Base-by-base conservation (phyloP, 2,329 filamentous ascomycete species). In the Diaporthe sp. region DNA sequence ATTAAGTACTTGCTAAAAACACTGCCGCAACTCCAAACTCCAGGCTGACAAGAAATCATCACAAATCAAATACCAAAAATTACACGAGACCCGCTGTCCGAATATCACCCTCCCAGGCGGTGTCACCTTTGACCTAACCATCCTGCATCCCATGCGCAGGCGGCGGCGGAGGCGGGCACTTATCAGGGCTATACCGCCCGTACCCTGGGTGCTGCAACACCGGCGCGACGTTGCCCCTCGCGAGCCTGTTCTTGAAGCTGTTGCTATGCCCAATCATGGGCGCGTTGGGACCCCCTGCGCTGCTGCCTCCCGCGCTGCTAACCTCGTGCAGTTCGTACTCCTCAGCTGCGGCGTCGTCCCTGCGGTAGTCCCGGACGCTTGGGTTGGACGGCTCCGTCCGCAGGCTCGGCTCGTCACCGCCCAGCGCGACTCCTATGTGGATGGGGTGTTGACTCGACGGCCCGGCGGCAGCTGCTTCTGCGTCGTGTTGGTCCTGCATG, bases 311-410 rank as follows among this genome's bases (percentile, higher is more conserved):
- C 25, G 71, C 76, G 73, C 59, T 59, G 42, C 86, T 82, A 0
- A 88, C 86, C 71, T 86, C 82, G 39, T 85, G 83, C 79, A 90
- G 80, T 81, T 90, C 88, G 70, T 88, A 90, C 5, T 83, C 82
- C 74, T 88, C 86, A 12, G 79, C 79, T 1, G 75, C 68, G 73
- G 80, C 12, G 77, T 79, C 75, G 39, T 51, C 61, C 32, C 30
- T 44, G 30, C 56, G 47, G 68, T 77, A 73, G 35, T 78, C 78
- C n/a, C 74, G 76, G 5, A 83, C 76, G 56, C 78, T 80, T 27
- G 71, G 73, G 37, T 79, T 77, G 13, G 81, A 81, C 19, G 70
- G 59, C 70, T 81, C 81, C 73, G 80, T 82, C 59, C 76, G 76
- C 65, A 82, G 76, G 73, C 80, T 81, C 3, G 80, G 77, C 39